Evolutionary conservation across 2,329 filamentous ascomycete species (phyloP).

Genomic region (Ophiostoma triangulosporum): DNA sequence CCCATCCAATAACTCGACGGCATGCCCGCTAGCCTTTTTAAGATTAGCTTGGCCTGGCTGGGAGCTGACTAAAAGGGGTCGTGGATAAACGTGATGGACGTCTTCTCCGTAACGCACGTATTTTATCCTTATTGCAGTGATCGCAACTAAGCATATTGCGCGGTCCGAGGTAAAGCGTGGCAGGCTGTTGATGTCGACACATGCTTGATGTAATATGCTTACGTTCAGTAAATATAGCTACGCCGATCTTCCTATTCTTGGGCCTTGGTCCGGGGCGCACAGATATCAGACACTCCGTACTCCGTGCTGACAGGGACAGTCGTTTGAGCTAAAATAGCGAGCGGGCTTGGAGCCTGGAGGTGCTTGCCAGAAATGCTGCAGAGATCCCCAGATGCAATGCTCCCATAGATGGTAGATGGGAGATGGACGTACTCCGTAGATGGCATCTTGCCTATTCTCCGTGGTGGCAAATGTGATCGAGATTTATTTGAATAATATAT

Average conservation of each 20-base stretch:
- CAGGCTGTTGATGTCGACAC: too few relatives aligned
- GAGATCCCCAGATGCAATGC: neutral
- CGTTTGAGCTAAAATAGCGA: too few relatives aligned
- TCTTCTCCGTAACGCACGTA: too few relatives aligned
- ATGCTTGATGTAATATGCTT: neutral
- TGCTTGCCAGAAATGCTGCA: too few relatives aligned
- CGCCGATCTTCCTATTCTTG: slow-evolving; percentile 4
- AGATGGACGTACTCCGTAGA: neutral
- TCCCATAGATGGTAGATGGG: neutral
- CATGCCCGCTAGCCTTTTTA: slow-evolving; percentile 1
- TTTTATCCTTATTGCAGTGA: too few relatives aligned
- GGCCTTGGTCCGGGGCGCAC: neutral
- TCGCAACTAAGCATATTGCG: too few relatives aligned
- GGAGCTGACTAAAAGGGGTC: neutral
- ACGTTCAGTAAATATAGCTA: neutral
- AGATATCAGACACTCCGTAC: neutral
- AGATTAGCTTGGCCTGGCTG: neutral
- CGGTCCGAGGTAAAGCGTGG: too few relatives aligned
- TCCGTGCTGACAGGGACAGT: neutral
- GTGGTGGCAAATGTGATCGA: too few relatives aligned
- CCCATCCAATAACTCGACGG: slow-evolving; percentile 6
- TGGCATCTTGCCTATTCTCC: too few relatives aligned
- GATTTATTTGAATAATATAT: too few relatives aligned
- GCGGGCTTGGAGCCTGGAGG: too few relatives aligned
- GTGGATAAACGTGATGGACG: too few relatives aligned